A percentile compares a stretch with the other conserved stretches of the same genome.
phyloP scores from a whole-genome alignment of 2,329 filamentous ascomycete genomes.

The Magnaporthales sp. region DNA sequence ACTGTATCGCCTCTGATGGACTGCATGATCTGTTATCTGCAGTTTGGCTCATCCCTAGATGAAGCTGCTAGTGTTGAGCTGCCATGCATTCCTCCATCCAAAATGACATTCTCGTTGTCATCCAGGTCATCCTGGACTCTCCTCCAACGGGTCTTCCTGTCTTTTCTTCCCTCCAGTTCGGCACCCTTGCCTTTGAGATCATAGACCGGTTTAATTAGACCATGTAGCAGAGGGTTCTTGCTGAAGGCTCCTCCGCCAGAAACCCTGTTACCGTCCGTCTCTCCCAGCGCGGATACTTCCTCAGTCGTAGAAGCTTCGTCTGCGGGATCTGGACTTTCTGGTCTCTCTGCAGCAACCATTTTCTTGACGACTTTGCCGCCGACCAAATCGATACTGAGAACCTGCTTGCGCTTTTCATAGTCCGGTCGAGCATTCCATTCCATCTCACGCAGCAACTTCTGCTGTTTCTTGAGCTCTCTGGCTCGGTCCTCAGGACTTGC shows the following conservation, averaged over 20 bases:
- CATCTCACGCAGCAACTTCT: slow-evolving; percentile 74
- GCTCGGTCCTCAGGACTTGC: slow-evolving; percentile 76
- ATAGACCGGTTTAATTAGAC: slow-evolving; percentile 56
- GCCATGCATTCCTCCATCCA: slow-evolving; percentile 45
- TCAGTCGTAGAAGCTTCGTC: slow-evolving; percentile 16
- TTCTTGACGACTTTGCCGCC: slow-evolving; percentile 67
- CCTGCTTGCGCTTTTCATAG: slow-evolving; percentile 79
- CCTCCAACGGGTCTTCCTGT: slow-evolving; percentile 41
- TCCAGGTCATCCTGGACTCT: slow-evolving; percentile 52
- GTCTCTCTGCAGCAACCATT: slow-evolving; percentile 56
- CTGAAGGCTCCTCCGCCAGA: slow-evolving; percentile 52
- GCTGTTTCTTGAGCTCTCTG: slow-evolving; percentile 74
- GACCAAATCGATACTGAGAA: slow-evolving; percentile 76
- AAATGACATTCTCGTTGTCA: slow-evolving; percentile 49
- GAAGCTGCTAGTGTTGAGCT: slow-evolving; percentile 17
- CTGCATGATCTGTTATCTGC: slow-evolving; percentile 15
- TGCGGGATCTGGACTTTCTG: slow-evolving; percentile 41
- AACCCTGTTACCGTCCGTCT: slow-evolving; percentile 25
- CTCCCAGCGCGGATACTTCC: slow-evolving; percentile 14
- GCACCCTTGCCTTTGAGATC: slow-evolving; percentile 43
- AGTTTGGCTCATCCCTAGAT: slow-evolving; percentile 28
- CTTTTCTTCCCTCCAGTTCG: slow-evolving; percentile 31
- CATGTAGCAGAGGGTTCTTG: slow-evolving; percentile 57
- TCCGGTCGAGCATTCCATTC: slow-evolving; percentile 80
- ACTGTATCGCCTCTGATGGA: background rate